Evolutionary conservation across 768 basidiomycete genomes (phyloP), one percentile per base, ranked within the genome.

Genomic region (Galerina marginata): DNA sequence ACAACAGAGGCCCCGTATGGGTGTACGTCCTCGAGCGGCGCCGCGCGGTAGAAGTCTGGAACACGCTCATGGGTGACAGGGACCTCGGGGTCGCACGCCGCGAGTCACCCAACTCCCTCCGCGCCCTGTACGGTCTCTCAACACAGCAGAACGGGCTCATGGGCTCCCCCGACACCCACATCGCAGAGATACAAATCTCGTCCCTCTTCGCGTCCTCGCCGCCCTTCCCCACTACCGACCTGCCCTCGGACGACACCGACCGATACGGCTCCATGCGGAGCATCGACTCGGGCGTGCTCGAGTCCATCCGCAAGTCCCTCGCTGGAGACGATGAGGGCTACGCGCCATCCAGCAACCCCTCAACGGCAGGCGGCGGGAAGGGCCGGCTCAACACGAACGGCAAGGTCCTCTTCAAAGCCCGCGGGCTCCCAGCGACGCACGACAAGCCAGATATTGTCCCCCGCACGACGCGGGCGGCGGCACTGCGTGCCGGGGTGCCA

Each of bases 11-110:
- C 58, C 89, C 92, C 16, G 90, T 93, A n/a, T 93, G 93, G 90
- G 91, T 95, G 20, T 95, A 93, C 72, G 89, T 95, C 40, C 88
- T 95, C 62, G 93, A 93, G 71, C 86, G 92, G 39, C 81, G 89
- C 53, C 85, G 89, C 40, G 90, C 93, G 6, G 88, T 95, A 49
- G 87, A 92, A 73, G 90, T 92, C 54, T 89, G 89, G 82, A 79
- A 84, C 47, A 86, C 88, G 0, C 84, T 94, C 67, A 91, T 93
- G 83, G 90, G 91, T 56, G 77, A 87, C 70, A 63, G 72, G 33
- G 88, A 91, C 71, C 85, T 88, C 25, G 79, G 80, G 37, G 67
- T 81, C 12, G 89, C 89, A 0, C 80, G 82, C 23, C 50, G 71
- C 44, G 76, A 83, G 54, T 74, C 86, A 3, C 88, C 89, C 49